phyloP scores from a whole-genome alignment of 2,329 filamentous ascomycete species.

The Talaromyces sp. region DNA sequence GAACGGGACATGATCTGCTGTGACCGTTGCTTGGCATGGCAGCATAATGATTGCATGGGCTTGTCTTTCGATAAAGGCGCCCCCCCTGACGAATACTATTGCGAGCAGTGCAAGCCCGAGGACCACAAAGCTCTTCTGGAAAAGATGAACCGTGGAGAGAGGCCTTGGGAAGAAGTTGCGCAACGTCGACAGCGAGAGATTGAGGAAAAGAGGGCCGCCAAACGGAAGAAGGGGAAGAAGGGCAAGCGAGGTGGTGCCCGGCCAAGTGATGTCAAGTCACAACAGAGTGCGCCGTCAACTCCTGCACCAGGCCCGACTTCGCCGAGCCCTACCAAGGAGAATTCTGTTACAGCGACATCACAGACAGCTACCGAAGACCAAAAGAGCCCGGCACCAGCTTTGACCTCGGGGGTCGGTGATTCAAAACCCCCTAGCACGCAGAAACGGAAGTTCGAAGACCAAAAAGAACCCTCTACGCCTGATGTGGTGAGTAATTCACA shows the following conservation, averaged over 20 bases:
- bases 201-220: slow-evolving; percentile 53
- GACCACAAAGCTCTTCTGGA: slow-evolving; percentile 77
- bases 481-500: slow-evolving; percentile 26
- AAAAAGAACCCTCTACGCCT: slow-evolving; percentile 17
- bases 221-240: slow-evolving; percentile 53
- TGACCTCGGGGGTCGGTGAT: slow-evolving; percentile 16
- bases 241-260: slow-evolving; percentile 60
- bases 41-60: slow-evolving; percentile 95
- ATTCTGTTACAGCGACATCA: slow-evolving; percentile 11
- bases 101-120: slow-evolving; percentile 80
- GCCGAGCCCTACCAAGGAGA: slow-evolving; percentile 9
- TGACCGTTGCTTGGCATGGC: slow-evolving; percentile 89
- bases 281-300: slow-evolving; percentile 19
- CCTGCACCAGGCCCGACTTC: slow-evolving; percentile 24
- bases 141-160: slow-evolving; percentile 73
- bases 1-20: slow-evolving; percentile 94
- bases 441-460: slow-evolving; percentile 40
- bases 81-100: slow-evolving; percentile 81
- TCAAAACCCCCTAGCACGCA: slow-evolving; percentile 25
- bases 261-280: slow-evolving; percentile 58
- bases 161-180: slow-evolving; percentile 74
- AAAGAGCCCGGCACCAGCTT: slow-evolving; percentile 21
- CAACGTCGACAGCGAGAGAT: slow-evolving; percentile 60
- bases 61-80: slow-evolving; percentile 72
- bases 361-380: slow-evolving; percentile 22